These are phyloP conservation scores for Ilex aquifolium DNA, from an alignment of 257 asterid genomes.

Conservation along the genomic window DNA sequence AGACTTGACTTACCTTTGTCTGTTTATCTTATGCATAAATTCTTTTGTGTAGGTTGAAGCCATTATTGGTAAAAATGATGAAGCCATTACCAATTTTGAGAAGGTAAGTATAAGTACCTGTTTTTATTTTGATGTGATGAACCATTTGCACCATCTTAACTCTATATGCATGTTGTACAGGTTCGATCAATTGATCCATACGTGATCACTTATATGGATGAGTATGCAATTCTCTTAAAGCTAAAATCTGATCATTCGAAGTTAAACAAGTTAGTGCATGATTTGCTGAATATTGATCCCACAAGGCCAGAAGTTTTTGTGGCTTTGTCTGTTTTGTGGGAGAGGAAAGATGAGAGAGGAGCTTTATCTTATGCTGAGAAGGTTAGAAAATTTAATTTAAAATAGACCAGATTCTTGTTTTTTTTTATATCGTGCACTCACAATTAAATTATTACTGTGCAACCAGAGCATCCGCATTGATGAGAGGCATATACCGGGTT, in stretches of 20 bases:
- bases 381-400: slow-evolving; percentile 37
- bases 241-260: slow-evolving; percentile 65
- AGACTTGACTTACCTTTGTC: too few species aligned
- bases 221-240: slow-evolving; percentile 98
- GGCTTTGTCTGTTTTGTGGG: slow-evolving; percentile 90
- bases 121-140: background rate
- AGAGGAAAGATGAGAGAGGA: slow-evolving; percentile 83
- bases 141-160: too few species aligned
- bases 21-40: too few species aligned
- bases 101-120: slow-evolving; percentile 39
- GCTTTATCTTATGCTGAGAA: slow-evolving; percentile 87
- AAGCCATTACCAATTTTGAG: slow-evolving; percentile 87
- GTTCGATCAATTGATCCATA: slow-evolving; percentile 84
- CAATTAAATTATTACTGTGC: slow-evolving; percentile 13
- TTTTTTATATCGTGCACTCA: slow-evolving; percentile 5
- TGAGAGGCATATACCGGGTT: slow-evolving; percentile 89
- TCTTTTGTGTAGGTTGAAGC: slow-evolving; percentile 68
- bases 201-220: slow-evolving; percentile 86
- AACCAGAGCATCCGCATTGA: slow-evolving; percentile 83
- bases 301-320: slow-evolving; percentile 90
- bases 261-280: slow-evolving; percentile 82
- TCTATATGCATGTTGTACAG: slow-evolving; percentile 30
- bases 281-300: slow-evolving; percentile 75
- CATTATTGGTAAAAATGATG: slow-evolving; percentile 77
- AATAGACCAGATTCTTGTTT: slow-evolving; percentile 1